A percentile compares a stretch with the other conserved stretches of the same genome.
These are phyloP conservation scores for Aspergillus awamori DNA, from an alignment of 2,329 filamentous ascomycete genomes.

Conservation along the genomic window DNA sequence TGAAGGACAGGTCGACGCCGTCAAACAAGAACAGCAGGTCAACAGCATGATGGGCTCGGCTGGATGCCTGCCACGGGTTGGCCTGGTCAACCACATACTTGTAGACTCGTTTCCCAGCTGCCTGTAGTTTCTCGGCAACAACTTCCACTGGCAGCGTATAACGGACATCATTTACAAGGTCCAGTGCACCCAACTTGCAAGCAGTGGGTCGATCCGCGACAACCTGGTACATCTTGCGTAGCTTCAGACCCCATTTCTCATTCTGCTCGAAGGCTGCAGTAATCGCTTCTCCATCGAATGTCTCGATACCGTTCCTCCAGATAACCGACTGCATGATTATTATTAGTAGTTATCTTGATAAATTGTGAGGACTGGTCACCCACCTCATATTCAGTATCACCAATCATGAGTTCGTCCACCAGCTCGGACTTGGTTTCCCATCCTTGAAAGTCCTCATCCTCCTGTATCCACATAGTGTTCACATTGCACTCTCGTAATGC, in stretches of 20 bases:
- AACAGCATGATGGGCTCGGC: slow-evolving; percentile 52
- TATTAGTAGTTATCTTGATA: neutral
- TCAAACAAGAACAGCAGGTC: slow-evolving; percentile 52
- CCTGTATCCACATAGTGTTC: slow-evolving; percentile 48
- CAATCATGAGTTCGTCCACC: slow-evolving; percentile 45
- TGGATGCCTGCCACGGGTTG: slow-evolving; percentile 53
- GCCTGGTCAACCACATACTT: slow-evolving; percentile 49
- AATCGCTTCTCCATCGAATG: slow-evolving; percentile 38
- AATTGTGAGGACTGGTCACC: neutral
- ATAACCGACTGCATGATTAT: slow-evolving; percentile 45
- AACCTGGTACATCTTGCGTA: slow-evolving; percentile 49
- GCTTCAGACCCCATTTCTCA: slow-evolving; percentile 31
- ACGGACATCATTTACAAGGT: slow-evolving; percentile 36
- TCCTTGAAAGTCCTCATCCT: slow-evolving; percentile 38
- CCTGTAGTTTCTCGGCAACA: slow-evolving; percentile 30
- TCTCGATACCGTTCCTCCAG: slow-evolving; percentile 50
- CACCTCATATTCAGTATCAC: slow-evolving; percentile 50
- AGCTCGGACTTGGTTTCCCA: slow-evolving; percentile 42
- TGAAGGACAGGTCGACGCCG: slow-evolving; percentile 42
- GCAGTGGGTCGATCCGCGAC: slow-evolving; percentile 43
- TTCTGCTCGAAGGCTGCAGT: slow-evolving; percentile 37
- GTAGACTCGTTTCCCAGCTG: slow-evolving; percentile 36
- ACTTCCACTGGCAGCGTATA: slow-evolving; percentile 37
- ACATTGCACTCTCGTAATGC: slow-evolving; percentile 42
- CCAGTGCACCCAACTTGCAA: slow-evolving; percentile 45